These are phyloP conservation scores for Amphirosellinia nigrospora DNA, from an alignment of 495 filamentous ascomycete species.

Conservation along the genomic window DNA sequence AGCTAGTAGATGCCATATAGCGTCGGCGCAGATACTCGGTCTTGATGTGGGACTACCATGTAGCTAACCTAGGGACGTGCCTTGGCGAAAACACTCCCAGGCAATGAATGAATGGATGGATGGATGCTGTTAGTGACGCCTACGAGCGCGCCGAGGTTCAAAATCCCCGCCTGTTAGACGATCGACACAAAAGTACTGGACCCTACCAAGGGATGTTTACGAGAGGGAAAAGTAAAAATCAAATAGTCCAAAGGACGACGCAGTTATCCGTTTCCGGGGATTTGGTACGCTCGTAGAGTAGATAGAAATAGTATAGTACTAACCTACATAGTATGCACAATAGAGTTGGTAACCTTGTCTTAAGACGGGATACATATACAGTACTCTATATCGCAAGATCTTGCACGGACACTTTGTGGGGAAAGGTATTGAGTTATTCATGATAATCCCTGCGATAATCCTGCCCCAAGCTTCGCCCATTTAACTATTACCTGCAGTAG, in stretches of 20 bases:
- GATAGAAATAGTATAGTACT: background rate
- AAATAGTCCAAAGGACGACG: background rate
- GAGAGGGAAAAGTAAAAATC: no score
- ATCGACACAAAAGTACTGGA: background rate
- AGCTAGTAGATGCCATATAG: background rate
- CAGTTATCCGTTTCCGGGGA: background rate
- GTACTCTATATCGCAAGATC: background rate
- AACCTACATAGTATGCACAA: no score
- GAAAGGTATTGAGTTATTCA: background rate
- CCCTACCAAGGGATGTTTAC: background rate
- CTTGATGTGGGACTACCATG: background rate
- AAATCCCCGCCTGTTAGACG: background rate
- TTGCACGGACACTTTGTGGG: constrained; percentile 15
- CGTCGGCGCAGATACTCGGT: background rate
- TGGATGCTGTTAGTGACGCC: background rate
- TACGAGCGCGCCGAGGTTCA: background rate
- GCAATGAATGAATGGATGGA: no score
- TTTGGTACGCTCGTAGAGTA: background rate
- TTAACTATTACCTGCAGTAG: background rate
- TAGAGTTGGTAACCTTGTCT: background rate
- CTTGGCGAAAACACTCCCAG: background rate
- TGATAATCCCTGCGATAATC: background rate
- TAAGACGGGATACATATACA: constrained; percentile 11
- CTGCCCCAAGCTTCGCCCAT: background rate
- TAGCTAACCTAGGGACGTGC: background rate